These are phyloP conservation scores for Aspergillus sp. DNA, from an alignment of 2,329 filamentous ascomycete genomes.

Conservation along the genomic window DNA sequence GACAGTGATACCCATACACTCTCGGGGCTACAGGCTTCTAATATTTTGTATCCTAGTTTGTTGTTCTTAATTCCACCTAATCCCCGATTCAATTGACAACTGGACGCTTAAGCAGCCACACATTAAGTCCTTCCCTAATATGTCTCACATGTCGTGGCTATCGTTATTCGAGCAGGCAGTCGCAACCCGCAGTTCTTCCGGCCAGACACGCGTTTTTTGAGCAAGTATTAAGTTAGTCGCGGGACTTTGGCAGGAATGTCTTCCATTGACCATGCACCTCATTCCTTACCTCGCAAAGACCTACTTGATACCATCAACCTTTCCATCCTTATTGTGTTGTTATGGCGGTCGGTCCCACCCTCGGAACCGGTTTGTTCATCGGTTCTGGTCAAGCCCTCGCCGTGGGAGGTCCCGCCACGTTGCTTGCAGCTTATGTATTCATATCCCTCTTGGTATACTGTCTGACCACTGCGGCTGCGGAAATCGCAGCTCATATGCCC, in stretches of 20 bases:
- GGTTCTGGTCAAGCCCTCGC: conserved; percentile 55
- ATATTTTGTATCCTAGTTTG: neutral
- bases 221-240: neutral
- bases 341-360: conserved; percentile 59
- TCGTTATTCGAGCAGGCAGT: neutral
- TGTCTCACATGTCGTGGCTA: neutral
- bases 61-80: neutral
- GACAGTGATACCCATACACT: conserved; percentile 24
- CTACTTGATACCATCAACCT: neutral
- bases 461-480: conserved; percentile 47
- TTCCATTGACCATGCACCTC: neutral
- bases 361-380: conserved; percentile 57
- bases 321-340: conserved; percentile 41
- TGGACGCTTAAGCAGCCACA: neutral
- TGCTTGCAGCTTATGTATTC: conserved; percentile 53
- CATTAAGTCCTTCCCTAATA: neutral
- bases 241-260: too few relatives aligned
- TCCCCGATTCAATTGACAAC: neutral
- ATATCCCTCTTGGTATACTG: conserved; percentile 49
- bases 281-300: neutral
- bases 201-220: neutral
- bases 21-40: neutral
- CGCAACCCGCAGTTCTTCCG: neutral
- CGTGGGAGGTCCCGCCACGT: conserved; percentile 52
- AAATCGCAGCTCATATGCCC: conserved; percentile 39